Base-by-base conservation (phyloP, 208 protist genomes). In the Acanthamoeba triangularis region DNA sequence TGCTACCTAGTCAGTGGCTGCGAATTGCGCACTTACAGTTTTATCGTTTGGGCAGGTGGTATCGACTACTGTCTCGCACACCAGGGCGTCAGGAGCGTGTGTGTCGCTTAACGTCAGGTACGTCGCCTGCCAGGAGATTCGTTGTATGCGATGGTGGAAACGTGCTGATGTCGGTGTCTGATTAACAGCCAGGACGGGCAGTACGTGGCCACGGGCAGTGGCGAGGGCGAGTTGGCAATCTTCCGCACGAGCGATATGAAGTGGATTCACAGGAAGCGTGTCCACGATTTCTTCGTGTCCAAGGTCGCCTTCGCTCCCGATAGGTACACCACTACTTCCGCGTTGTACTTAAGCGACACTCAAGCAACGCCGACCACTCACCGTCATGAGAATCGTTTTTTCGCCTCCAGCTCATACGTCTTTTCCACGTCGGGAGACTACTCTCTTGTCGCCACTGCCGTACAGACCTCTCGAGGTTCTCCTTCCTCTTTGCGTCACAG, bases 241-340 rank as follows among this genome's bases (percentile, higher is more conserved):
- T 94, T 94, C 91, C 63, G 91, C 0, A 13, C 91, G 25, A 94
- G 47, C 37, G 91, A 94, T 28, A 52, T 94, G 49, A 85, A 52
- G 44, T 94, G 91, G 91, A 94, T 94, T 20, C 23, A 72, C 28
- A 78, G 69, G 56, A 54, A 94, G 54, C 47, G 72, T 33, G 69
- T 84, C 0, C 91, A 94, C 33, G 91, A 84, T 37, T 94, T 94
- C 91, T 94, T 94, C 74, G 56, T 94, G 16, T 94, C 91, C 56
- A 94, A 84, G 52, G 69, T 94, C 0, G 91, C 69, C 91, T 94
- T 94, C 52, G 10, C 91, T 13, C 91, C 91, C 6, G 91, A 94
- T 41, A 63, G 80, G 80, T 93, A 33, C 20, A 35, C 0, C 11
- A 14, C 25, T 28, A 28, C 7, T 20, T 14, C 23, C 59, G 16